Conservation (phyloP, 2,329 filamentous ascomycete species). For the Fusarium keratoplasticum region DNA sequence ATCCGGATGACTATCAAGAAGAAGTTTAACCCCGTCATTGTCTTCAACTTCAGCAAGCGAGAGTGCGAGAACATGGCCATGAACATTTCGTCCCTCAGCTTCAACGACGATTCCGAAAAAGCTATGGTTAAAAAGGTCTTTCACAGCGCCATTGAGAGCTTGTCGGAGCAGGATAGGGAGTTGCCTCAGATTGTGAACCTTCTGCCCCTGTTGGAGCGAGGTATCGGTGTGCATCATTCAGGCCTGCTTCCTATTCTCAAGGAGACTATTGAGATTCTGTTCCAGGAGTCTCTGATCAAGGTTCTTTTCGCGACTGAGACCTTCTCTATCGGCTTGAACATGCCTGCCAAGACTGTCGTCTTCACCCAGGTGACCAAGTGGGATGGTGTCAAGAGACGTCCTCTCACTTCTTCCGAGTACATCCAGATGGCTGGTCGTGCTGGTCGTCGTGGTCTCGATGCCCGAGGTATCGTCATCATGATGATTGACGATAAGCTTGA, state of each 20-base stretch:
- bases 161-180: slow-evolving; percentile 90
- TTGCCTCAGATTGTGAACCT: slow-evolving; percentile 93
- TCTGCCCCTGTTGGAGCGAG: slow-evolving; percentile 86
- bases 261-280: slow-evolving; percentile 98
- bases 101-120: slow-evolving; percentile 97
- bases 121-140: slow-evolving; percentile 95
- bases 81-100: slow-evolving; percentile 85
- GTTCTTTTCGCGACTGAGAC: slow-evolving; percentile 98
- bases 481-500: slow-evolving; percentile 99
- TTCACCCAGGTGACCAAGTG: slow-evolving; percentile 97
- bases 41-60: slow-evolving; percentile 99
- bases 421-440: slow-evolving; percentile 99
- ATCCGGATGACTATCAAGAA: slow-evolving; percentile 99
- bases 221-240: slow-evolving; percentile 97
- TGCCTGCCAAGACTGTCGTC: slow-evolving; percentile 99
- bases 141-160: slow-evolving; percentile 88
- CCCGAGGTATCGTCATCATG: slow-evolving; percentile 99
- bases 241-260: slow-evolving; percentile 95
- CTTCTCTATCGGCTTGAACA: slow-evolving; percentile 98
- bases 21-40: slow-evolving; percentile 97
- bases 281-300: slow-evolving; percentile 98
- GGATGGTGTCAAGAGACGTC: slow-evolving; percentile 83
- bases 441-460: slow-evolving; percentile 95
- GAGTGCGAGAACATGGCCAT: slow-evolving; percentile 94
- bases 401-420: slow-evolving; percentile 94